Base-by-base conservation (phyloP, 2,329 filamentous ascomycete species). In the Emergomyces orientalis region DNA sequence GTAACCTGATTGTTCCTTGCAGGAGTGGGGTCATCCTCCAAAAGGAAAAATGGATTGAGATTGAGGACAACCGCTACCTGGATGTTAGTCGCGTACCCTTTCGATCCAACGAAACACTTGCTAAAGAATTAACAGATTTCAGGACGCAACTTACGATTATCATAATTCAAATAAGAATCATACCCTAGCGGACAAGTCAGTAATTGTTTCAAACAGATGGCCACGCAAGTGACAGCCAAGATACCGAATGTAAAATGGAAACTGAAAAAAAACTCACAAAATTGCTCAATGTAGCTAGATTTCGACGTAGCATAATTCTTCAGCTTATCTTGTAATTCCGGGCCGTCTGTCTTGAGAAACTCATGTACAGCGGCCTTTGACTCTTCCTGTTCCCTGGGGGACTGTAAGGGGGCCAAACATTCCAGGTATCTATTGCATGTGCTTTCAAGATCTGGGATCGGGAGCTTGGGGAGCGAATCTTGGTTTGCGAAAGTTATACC, bases 221-320 rank as follows among this genome's bases (percentile, higher is more conserved):
- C 45, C 22, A 49, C 22, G 22, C 22, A 25, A 25, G 8, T 25
- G 8, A 17, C 41, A n/a, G 19, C 41, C 22, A 49, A 49, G 4
- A 39, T 8, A 49, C 2, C 19, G 9, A n/a, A 37, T 11, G 19
- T 11, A 61, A 17, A 61, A 51, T 14, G 13, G 27, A 34, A 25
- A n/a, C n/a, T n/a, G 5, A 22, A 59, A 39, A 13, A 17, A 52
- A 41, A 83, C 90, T 73, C 84, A 96, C 93, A 99, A 70, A 99
- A 99, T 71, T 99, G 94, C 74, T 97, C 94, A 70, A 99, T 97
- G 73, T 97, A 99, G 76, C 93, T 97, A 45, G 90, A 90, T 77
- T 92, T 93, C 54, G 89, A 91, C 58, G 86, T 86, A 9, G 94
- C 92, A 79, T 97, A 99, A 70, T 88, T 86, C 79, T 92, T 94